Conservation (phyloP, 331 rosid genomes). For the Malus hybrid region DNA sequence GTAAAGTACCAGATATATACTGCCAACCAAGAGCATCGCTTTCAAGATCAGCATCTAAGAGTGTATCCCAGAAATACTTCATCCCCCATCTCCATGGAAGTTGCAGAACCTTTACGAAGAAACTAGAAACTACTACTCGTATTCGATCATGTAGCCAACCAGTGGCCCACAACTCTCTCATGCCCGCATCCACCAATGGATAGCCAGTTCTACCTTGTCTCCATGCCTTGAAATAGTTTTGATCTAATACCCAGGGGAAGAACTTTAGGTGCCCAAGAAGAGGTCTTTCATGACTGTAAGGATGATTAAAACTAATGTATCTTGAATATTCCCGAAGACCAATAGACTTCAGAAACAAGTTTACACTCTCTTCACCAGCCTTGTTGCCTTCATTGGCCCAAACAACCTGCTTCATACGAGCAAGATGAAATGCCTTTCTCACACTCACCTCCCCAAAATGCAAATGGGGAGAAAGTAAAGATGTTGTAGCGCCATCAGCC, state of each 20-base stretch:
- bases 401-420: slow-evolving; percentile 74
- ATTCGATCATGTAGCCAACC: slow-evolving; percentile 97
- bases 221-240: slow-evolving; percentile 82
- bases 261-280: slow-evolving; percentile 78
- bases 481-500: slow-evolving; percentile 85
- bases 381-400: slow-evolving; percentile 90
- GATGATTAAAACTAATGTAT: slow-evolving; percentile 83
- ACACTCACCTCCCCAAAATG: slow-evolving; percentile 96
- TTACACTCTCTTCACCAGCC: slow-evolving; percentile 89
- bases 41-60: slow-evolving; percentile 94
- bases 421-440: slow-evolving; percentile 81
- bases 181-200: slow-evolving; percentile 97
- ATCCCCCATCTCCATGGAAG: slow-evolving; percentile 99
- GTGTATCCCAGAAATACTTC: slow-evolving; percentile 99
- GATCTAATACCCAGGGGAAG: slow-evolving; percentile 80
- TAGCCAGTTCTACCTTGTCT: slow-evolving; percentile 98
- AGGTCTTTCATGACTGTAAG: slow-evolving; percentile 78
- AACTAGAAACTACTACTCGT: slow-evolving; percentile 92
- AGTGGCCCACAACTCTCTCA: slow-evolving; percentile 99
- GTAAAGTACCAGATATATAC: slow-evolving; percentile 84
- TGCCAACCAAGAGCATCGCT: slow-evolving; percentile 99
- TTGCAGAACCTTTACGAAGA: slow-evolving; percentile 94
- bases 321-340: slow-evolving; percentile 96
- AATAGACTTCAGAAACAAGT: slow-evolving; percentile 81
- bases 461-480: slow-evolving; percentile 85